phyloP scores from a whole-genome alignment of 495 filamentous ascomycete species.

The Amorphotheca resinae region DNA sequence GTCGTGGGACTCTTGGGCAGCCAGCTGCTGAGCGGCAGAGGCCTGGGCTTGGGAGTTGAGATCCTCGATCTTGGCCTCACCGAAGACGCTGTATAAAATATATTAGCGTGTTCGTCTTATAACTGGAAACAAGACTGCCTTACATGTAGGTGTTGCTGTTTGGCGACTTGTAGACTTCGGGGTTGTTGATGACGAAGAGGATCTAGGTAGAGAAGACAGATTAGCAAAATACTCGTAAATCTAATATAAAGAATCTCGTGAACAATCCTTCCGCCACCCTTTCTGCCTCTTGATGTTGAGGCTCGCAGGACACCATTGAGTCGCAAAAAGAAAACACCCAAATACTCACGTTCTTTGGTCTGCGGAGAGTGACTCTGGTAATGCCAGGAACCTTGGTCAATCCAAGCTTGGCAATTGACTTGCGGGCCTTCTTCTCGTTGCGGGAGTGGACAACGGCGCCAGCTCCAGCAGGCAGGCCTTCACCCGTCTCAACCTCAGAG shows the following conservation, averaged over 20 bases:
- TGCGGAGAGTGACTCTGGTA: conserved; percentile 90
- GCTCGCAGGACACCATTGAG: neutral
- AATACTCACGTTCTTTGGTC: conserved; percentile 89
- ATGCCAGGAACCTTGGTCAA: conserved; percentile 94
- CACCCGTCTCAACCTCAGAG: conserved; percentile 58
- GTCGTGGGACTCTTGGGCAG: conserved; percentile 50
- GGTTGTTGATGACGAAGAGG: conserved; percentile 98
- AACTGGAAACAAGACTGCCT: conserved; percentile 23
- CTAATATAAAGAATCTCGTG: neutral
- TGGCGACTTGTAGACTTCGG: conserved; percentile 97
- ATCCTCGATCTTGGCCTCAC: conserved; percentile 99
- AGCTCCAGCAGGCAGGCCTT: conserved; percentile 60
- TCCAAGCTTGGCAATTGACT: conserved; percentile 95
- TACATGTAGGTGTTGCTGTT: conserved; percentile 99
- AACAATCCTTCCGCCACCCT: neutral
- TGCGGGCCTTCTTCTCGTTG: conserved; percentile 99
- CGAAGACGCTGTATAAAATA: conserved; percentile 67
- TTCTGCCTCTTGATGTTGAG: neutral
- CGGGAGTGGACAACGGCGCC: conserved; percentile 88
- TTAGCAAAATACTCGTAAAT: conserved; percentile 3
- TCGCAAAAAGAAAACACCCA: neutral
- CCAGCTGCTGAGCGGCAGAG: conserved; percentile 81
- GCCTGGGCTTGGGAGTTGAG: conserved; percentile 95
- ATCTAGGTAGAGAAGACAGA: conserved; percentile 44
- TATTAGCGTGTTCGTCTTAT: conserved; percentile 8